Evolutionary conservation across 2,329 filamentous ascomycete genomes (phyloP).

Genomic region (Nemania sp.): DNA sequence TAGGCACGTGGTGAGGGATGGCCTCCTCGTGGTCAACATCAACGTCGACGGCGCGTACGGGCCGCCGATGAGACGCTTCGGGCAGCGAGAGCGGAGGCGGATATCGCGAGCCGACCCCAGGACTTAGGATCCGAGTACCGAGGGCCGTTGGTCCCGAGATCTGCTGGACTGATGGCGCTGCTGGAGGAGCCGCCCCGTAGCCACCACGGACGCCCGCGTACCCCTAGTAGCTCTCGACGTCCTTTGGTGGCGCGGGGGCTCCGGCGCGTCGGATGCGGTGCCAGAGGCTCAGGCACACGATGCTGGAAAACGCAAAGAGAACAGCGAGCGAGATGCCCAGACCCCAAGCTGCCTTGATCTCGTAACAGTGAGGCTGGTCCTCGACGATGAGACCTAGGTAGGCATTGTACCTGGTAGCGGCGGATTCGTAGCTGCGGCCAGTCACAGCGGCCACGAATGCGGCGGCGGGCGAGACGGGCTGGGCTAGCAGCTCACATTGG

Average conservation of each 20-base stretch:
- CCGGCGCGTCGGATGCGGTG: conserved; percentile 54
- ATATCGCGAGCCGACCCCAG: conserved; percentile 29
- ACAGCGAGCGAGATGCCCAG: conserved; percentile 77
- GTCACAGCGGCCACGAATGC: conserved; percentile 39
- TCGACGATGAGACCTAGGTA: conserved; percentile 55
- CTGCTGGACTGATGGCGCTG: conserved; percentile 27
- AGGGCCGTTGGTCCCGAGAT: conserved; percentile 33
- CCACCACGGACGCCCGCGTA: conserved; percentile 48
- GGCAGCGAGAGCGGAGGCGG: conserved; percentile 31
- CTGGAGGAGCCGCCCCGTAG: conserved; percentile 15
- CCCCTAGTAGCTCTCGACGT: conserved; percentile 52
- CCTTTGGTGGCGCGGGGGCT: conserved; percentile 46
- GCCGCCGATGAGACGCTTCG: conserved; percentile 32
- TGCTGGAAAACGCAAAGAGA: conserved; percentile 65
- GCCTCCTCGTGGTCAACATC: conserved; percentile 28
- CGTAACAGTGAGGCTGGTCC: conserved; percentile 69
- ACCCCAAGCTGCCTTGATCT: conserved; percentile 88
- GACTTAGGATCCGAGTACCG: conserved; percentile 32
- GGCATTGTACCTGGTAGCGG: conserved; percentile 37
- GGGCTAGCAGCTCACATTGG: conserved; percentile 63
- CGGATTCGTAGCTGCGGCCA: conserved; percentile 29
- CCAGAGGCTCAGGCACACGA: conserved; percentile 65
- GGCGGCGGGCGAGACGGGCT: conserved; percentile 42
- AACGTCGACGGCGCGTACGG: conserved; percentile 30
- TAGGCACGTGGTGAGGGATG: conserved; percentile 25